Conservation (phyloP, 2,329 filamentous ascomycete genomes). For the Escovopsis sp. region DNA sequence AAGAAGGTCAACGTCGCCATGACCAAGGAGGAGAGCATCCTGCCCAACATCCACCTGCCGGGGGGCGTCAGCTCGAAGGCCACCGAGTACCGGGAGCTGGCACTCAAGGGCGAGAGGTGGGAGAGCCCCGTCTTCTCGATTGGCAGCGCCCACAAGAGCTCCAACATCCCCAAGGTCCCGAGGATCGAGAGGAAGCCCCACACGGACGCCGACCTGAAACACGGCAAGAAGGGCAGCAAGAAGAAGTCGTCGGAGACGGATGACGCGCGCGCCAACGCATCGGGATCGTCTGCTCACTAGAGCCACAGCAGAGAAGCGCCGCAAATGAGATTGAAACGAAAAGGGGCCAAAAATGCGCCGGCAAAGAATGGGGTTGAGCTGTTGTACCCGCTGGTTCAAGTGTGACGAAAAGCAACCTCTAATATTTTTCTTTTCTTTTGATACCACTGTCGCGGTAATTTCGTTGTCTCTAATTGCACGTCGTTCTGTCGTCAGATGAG, state of each 20-base stretch:
- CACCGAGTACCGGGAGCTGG: constrained; percentile 81
- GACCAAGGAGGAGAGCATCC: constrained; percentile 70
- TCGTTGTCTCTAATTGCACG: no score
- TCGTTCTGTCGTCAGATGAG: no score
- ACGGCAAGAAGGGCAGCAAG: constrained; percentile 8
- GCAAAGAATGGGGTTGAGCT: constrained; percentile 1
- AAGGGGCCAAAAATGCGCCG: constrained; percentile 1
- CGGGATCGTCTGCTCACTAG: constrained; percentile 8
- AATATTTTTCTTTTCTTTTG: not conserved
- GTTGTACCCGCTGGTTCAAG: constrained; percentile 9
- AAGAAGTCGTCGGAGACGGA: not conserved
- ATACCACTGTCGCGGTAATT: not conserved
- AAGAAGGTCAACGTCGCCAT: constrained; percentile 47
- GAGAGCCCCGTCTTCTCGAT: constrained; percentile 88
- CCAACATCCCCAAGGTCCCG: constrained; percentile 50
- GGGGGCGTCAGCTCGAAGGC: constrained; percentile 80
- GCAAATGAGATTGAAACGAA: constrained; percentile 1
- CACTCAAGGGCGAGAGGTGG: constrained; percentile 82
- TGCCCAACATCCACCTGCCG: constrained; percentile 74
- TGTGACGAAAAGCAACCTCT: not conserved
- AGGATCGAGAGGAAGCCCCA: constrained; percentile 32
- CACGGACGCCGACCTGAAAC: constrained; percentile 2
- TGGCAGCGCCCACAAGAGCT: constrained; percentile 59
- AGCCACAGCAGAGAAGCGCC: constrained; percentile 2
- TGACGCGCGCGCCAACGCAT: constrained; percentile 1